These are phyloP conservation scores for Carpinus fangiana DNA, from an alignment of 306 rosid species.

Conservation along the genomic window DNA sequence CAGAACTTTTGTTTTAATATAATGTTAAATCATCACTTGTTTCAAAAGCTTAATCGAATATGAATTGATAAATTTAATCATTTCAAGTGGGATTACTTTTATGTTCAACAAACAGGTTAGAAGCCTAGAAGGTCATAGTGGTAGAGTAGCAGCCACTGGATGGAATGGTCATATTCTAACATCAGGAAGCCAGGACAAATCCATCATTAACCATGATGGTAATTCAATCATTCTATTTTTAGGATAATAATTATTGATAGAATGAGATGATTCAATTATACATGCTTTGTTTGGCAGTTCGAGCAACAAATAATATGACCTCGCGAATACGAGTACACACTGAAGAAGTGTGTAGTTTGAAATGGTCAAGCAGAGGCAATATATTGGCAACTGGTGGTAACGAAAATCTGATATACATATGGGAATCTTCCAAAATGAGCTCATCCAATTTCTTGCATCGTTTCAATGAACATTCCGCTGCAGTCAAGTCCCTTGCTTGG, in stretches of 20 bases:
- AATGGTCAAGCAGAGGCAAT: slow-evolving; percentile 71
- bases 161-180: slow-evolving; percentile 72
- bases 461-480: slow-evolving; percentile 62
- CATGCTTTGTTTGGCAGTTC: slow-evolving; percentile 42
- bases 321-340: slow-evolving; percentile 45
- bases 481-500: slow-evolving; percentile 87
- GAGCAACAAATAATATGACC: slow-evolving; percentile 46
- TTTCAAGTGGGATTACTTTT: neutral
- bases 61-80: too few relatives aligned
- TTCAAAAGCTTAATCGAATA: too few relatives aligned
- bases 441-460: slow-evolving; percentile 62
- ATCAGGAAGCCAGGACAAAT: slow-evolving; percentile 75
- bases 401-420: slow-evolving; percentile 65
- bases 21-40: too few relatives aligned
- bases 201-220: slow-evolving; percentile 74
- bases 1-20: too few relatives aligned
- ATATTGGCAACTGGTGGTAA: slow-evolving; percentile 85
- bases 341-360: slow-evolving; percentile 71
- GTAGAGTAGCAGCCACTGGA: slow-evolving; percentile 52
- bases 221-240: slow-evolving; percentile 4
- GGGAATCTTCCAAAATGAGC: slow-evolving; percentile 69
- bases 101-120: slow-evolving; percentile 47
- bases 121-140: slow-evolving; percentile 47
- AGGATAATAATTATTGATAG: slow-evolving; percentile 3
- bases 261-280: neutral